Percentiles rank a stretch among this genome's conserved stretches.
phyloP scores from a whole-genome alignment of 1,139 yeast species.

The Kodamaea plutei region DNA sequence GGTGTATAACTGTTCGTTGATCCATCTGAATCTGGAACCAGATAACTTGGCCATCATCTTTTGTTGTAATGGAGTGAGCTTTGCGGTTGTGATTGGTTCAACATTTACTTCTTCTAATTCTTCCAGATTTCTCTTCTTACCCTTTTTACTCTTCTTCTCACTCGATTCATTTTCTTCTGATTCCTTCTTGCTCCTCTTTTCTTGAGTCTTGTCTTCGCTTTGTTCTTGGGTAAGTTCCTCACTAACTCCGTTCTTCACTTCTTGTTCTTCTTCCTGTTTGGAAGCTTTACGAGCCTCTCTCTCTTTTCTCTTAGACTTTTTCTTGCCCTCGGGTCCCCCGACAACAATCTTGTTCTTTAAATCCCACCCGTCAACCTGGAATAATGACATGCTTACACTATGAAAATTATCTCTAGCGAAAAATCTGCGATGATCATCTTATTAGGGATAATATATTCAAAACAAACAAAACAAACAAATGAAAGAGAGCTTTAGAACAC shows the following conservation, averaged over 20 bases:
- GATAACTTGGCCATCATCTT: conserved; percentile 93
- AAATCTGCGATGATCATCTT: conserved; percentile 5
- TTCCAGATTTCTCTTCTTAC: conserved; percentile 9
- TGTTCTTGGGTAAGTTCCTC: conserved; percentile 10
- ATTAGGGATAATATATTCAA: too few relatives aligned
- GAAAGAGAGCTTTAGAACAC: too few relatives aligned
- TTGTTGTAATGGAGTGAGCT: conserved; percentile 85
- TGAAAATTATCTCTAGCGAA: background rate
- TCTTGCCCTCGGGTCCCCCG: conserved; percentile 34
- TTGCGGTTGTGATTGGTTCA: conserved; percentile 27
- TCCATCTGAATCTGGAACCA: conserved; percentile 97
- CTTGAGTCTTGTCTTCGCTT: conserved; percentile 14
- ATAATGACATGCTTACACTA: conserved; percentile 62
- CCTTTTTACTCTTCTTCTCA: conserved; percentile 10
- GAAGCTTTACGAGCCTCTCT: conserved; percentile 28
- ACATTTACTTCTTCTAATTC: conserved; percentile 6
- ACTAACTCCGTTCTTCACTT: conserved; percentile 5
- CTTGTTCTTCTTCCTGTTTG: conserved; percentile 10
- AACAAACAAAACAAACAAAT: too few relatives aligned
- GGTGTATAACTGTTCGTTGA: conserved; percentile 91
- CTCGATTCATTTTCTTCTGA: conserved; percentile 10
- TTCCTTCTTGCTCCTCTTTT: conserved; percentile 2
- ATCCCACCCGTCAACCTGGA: conserved; percentile 82
- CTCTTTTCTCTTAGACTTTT: conserved; percentile 28
- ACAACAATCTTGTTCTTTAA: conserved; percentile 52